Evolutionary conservation across 176 grass and related monocot species (phyloP), one percentile per base, ranked within the genome.

Genomic region (Pontederia crassipes): DNA sequence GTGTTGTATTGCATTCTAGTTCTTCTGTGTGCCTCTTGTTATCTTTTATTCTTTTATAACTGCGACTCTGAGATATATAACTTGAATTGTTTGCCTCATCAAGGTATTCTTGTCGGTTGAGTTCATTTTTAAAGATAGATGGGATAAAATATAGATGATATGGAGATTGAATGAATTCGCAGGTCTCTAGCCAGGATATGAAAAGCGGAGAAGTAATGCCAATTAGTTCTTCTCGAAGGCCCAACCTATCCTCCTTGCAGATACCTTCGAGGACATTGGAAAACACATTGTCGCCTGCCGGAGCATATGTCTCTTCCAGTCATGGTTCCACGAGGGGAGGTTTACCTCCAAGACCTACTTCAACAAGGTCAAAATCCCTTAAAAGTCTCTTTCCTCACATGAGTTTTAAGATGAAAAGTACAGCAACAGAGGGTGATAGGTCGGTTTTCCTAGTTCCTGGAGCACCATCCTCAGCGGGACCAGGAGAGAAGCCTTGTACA

Each of bases 221-320:
- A 32, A 48, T 28, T 50, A 61, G 68, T 49, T 17, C 46, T 77
- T 62, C 57, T 49, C 70, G 59, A 59, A 68, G 62, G 46, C 62
- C 68, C 61, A 77, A 82, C 27, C 74, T 82, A 40, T 35, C 80
- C 6, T 86, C 87, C 52, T 73, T 98, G 61, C 84, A 92, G 72
- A 92, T 98, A 82, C 88, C 93, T 69, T 56, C 66, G n/a, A 81
- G 93, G 75, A 86, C 77, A 8, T 32, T 98, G 62, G 88, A 92
- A 63, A 85, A 67, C 58, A 45, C 71, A 59, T 14, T 71, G 9
- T 57, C 71, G 46, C 74, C 61, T 57, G 74, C 84, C 12, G 81
- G 81, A 66, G 72, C 85, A 62, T 82, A 79, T 59, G 72, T 85
- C 66, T 68, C 79, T 12, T 52, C 77, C 14, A 88, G 81, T 27